phyloP scores from a whole-genome alignment of 2,329 filamentous ascomycete genomes.

The Ophiobolus disseminans region DNA sequence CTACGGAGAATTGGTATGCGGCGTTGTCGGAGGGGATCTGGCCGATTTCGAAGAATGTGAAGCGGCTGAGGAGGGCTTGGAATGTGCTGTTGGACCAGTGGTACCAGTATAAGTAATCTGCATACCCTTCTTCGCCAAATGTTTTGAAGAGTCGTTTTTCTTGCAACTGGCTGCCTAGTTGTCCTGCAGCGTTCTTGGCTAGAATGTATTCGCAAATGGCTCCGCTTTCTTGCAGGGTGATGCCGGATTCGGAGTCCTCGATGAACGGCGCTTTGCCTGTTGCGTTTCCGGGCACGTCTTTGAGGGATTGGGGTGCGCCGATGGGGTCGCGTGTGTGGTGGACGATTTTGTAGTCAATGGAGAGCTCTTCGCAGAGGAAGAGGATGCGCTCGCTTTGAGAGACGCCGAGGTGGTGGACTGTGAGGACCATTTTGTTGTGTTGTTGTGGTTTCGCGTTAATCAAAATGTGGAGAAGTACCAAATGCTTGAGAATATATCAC shows the following conservation, averaged over 20 bases:
- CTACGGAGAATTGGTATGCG: too few relatives aligned
- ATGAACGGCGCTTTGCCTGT: constrained; percentile 66
- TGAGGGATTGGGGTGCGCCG: constrained; percentile 27
- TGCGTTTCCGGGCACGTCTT: constrained; percentile 32
- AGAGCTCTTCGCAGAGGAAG: constrained; percentile 69
- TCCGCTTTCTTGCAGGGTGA: constrained; percentile 58
- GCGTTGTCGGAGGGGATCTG: too few relatives aligned
- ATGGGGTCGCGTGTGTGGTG: constrained; percentile 55
- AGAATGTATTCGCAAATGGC: constrained; percentile 69
- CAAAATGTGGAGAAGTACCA: too few relatives aligned
- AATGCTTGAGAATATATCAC: too few relatives aligned
- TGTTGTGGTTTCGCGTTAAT: too few relatives aligned
- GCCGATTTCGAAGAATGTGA: constrained; percentile 36
- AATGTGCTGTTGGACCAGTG: constrained; percentile 58
- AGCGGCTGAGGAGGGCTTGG: constrained; percentile 42
- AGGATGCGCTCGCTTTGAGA: constrained; percentile 68
- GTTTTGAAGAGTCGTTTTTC: constrained; percentile 19
- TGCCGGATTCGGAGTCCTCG: constrained; percentile 59
- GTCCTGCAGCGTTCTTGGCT: constrained; percentile 54
- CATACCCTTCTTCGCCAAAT: constrained; percentile 57
- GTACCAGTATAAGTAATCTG: constrained; percentile 68
- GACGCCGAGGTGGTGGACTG: constrained; percentile 35
- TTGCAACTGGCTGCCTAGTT: constrained; percentile 47
- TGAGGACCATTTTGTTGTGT: constrained; percentile 28
- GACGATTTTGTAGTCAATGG: constrained; percentile 59